Evolutionary conservation across 1,284 basidiomycete species (phyloP).

Genomic region (Athelia sp.): DNA sequence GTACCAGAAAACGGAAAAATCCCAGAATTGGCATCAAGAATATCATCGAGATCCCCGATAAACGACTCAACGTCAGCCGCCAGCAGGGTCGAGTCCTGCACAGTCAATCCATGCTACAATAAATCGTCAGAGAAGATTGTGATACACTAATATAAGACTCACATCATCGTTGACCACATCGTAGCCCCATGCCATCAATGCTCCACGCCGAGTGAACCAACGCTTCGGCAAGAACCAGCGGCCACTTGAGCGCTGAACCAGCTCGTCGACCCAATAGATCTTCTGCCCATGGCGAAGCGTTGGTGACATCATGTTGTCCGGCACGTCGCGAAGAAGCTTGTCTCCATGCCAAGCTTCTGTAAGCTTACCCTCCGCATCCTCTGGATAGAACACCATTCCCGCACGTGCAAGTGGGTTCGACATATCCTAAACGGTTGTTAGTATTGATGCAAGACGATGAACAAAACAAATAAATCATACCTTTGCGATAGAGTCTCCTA

Average conservation of each 20-base stretch:
- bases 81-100: background rate
- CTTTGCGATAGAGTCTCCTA: too few species aligned
- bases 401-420: too few species aligned
- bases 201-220: background rate
- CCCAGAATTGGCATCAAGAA: background rate
- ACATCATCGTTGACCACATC: too few species aligned
- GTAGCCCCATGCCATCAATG: background rate
- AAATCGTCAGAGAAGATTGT: background rate
- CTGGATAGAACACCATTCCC: background rate
- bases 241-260: background rate
- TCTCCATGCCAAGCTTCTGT: background rate
- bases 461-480: too few species aligned
- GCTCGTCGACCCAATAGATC: background rate
- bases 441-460: too few species aligned
- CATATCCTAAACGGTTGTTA: too few species aligned
- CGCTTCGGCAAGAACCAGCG: background rate
- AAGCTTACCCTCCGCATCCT: background rate
- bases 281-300: background rate
- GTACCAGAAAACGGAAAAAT: background rate
- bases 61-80: background rate
- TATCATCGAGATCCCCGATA: background rate
- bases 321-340: background rate
- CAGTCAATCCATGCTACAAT: background rate
- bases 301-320: background rate
- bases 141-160: too few species aligned